phyloP scores from a whole-genome alignment of 2,329 filamentous ascomycete species.

The Xylaria sp. region DNA sequence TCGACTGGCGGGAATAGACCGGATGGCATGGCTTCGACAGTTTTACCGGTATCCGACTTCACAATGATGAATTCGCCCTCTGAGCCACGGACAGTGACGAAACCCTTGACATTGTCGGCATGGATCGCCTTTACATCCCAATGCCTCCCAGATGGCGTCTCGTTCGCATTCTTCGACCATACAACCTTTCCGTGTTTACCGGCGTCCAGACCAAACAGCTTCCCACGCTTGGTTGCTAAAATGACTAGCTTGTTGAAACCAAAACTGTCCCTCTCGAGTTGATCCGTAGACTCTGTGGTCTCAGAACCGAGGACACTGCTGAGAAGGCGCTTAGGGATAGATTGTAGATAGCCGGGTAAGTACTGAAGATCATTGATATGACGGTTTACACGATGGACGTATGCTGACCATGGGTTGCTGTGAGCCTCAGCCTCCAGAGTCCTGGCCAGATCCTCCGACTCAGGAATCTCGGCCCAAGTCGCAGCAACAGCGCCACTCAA shows the following conservation, averaged over 20 bases:
- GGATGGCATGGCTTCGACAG: slow-evolving; percentile 57
- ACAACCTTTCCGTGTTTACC: slow-evolving; percentile 77
- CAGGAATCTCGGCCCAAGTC: slow-evolving; percentile 80
- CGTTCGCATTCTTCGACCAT: slow-evolving; percentile 77
- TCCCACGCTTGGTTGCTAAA: slow-evolving; percentile 81
- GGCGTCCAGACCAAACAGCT: slow-evolving; percentile 82
- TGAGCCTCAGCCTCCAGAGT: slow-evolving; percentile 89
- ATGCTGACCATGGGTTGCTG: slow-evolving; percentile 82
- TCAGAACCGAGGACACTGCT: slow-evolving; percentile 71
- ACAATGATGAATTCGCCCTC: slow-evolving; percentile 72
- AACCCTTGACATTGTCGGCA: slow-evolving; percentile 66
- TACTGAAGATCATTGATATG: slow-evolving; percentile 82
- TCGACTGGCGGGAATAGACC: slow-evolving; percentile 55
- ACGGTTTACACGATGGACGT: slow-evolving; percentile 84
- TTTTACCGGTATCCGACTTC: slow-evolving; percentile 63
- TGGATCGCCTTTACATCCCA: slow-evolving; percentile 78
- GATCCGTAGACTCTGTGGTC: slow-evolving; percentile 55
- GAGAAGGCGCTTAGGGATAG: slow-evolving; percentile 75
- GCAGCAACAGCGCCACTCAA: slow-evolving; percentile 83
- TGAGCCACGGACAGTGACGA: slow-evolving; percentile 68
- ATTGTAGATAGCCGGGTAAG: slow-evolving; percentile 78
- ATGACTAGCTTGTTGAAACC: slow-evolving; percentile 89
- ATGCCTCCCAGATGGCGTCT: slow-evolving; percentile 63
- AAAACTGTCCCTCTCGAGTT: slow-evolving; percentile 77
- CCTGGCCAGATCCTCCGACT: slow-evolving; percentile 78